A percentile compares a stretch with the other conserved stretches of the same genome.
Conservation (phyloP, 257 asterid genomes). For the Ballota nigra region DNA sequence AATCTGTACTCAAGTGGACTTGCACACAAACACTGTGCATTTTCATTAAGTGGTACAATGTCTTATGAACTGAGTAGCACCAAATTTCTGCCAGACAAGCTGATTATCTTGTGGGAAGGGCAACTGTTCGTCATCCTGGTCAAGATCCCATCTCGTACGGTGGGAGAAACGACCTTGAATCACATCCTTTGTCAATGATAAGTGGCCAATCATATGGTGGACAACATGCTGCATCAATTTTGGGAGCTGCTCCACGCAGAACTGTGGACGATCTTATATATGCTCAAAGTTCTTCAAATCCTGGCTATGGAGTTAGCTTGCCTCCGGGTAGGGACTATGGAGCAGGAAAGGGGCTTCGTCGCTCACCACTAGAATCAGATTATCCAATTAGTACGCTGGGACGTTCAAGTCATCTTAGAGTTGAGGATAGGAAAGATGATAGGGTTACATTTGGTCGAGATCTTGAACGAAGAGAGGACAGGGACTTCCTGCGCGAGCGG, state of each 20-base stretch:
- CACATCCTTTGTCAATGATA: slow-evolving; percentile 55
- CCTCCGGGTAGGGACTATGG: slow-evolving; percentile 99
- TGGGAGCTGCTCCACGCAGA: slow-evolving; percentile 89
- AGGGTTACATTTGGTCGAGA: slow-evolving; percentile 62
- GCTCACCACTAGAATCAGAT: slow-evolving; percentile 58
- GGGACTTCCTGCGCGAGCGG: slow-evolving; percentile 66
- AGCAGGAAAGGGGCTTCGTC: slow-evolving; percentile 77
- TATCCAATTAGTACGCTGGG: slow-evolving; percentile 53
- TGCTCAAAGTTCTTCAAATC: slow-evolving; percentile 67
- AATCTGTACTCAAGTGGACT: slow-evolving; percentile 24
- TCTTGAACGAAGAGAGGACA: slow-evolving; percentile 71
- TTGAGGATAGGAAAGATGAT: slow-evolving; percentile 69
- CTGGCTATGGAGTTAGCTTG: slow-evolving; percentile 98
- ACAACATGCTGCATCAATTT: slow-evolving; percentile 74
- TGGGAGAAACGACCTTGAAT: slow-evolving; percentile 74
- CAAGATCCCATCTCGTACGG: slow-evolving; percentile 74
- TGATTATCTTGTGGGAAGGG: slow-evolving; percentile 85
- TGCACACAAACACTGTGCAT: slow-evolving; percentile 40
- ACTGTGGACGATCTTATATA: slow-evolving; percentile 63
- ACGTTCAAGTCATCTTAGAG: slow-evolving; percentile 55
- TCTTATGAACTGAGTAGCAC: slow-evolving; percentile 67
- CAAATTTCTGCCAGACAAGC: slow-evolving; percentile 94
- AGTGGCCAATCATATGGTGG: slow-evolving; percentile 66
- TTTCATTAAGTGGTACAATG: slow-evolving; percentile 42
- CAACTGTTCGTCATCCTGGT: slow-evolving; percentile 55